Base-by-base conservation (phyloP, 768 basidiomycete species). In the Trametes punicea region DNA sequence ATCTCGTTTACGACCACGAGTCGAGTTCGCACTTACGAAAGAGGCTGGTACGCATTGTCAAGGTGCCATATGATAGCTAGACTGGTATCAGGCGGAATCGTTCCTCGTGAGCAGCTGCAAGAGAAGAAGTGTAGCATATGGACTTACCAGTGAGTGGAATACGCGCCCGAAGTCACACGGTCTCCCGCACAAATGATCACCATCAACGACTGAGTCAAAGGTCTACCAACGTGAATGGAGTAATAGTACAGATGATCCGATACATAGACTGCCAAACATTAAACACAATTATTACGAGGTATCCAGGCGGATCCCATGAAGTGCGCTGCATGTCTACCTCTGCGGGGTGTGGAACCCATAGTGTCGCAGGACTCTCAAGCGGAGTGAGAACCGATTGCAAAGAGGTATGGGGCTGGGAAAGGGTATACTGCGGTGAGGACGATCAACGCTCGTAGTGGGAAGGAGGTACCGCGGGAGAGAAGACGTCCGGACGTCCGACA, bases 191-290 rank as follows among this genome's bases (percentile, higher is more conserved):
- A 15, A 26, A 10, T 39, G 26, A 55, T 44, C 47, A 41, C 13
- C 47, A 59, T 51, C 56, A 51, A 29, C 33, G 13, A 46, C 40
- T 44, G 29, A 48, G 41, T 23, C 31, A 11, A 42, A 52, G 36
- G 30, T 59, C 57, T 50, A 38, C 47, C 26, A 26, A 44, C n/a
- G 36, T 23, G 46, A 20, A 29, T 59, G 57, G 40, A 40, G 54
- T 60, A 60, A 51, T 39, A 60, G 45, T 61, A 61, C 60, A 61
- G 27, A 57, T 61, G 46, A 56, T 61, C 60, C 55, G 51, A 56
- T 57, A 61, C 55, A 61, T 53, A 51, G 47, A 36, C 46, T 52
- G 46, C 39, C 51, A 33, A 36, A 38, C 41, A 60, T 60, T 60
- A 60, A 47, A 60, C 49, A 45, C 27, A 30, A 60, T 53, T 60